These are phyloP conservation scores for Akanthomyces muscarius DNA, from an alignment of 2,329 filamentous ascomycete species.

Conservation along the genomic window DNA sequence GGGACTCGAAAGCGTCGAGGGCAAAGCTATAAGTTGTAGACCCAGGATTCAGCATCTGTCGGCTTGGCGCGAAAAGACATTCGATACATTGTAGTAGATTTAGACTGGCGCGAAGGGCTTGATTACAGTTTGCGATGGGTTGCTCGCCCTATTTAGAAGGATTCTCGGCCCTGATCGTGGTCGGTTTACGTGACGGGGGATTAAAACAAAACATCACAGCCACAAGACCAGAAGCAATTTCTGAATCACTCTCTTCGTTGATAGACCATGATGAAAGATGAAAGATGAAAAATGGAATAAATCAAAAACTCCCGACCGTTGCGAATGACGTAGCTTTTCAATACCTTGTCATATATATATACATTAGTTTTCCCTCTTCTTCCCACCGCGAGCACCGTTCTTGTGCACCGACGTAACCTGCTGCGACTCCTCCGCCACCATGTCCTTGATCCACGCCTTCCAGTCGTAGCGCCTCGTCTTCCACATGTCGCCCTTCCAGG, in stretches of 20 bases:
- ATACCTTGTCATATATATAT: neutral
- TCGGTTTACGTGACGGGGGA: too few relatives aligned
- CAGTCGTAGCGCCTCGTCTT: constrained; percentile 50
- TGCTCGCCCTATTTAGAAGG: too few relatives aligned
- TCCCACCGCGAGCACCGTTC: constrained; percentile 2
- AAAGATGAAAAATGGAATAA: neutral
- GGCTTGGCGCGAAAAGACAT: too few relatives aligned
- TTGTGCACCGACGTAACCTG: constrained; percentile 2
- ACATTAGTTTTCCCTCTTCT: neutral
- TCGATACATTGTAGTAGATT: neutral
- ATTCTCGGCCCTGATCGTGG: too few relatives aligned
- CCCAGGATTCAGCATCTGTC: too few relatives aligned
- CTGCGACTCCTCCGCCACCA: constrained; percentile 24
- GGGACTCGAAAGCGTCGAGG: neutral
- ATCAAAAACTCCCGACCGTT: neutral
- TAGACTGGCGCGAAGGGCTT: too few relatives aligned
- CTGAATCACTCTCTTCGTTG: neutral
- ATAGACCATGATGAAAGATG: neutral
- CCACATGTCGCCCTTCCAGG: constrained; percentile 57
- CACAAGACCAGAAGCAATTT: too few relatives aligned
- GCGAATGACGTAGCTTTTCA: neutral
- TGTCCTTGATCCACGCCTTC: constrained; percentile 54
- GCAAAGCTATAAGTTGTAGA: neutral
- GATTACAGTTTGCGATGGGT: too few relatives aligned
- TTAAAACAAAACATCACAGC: too few relatives aligned